phyloP scores from a whole-genome alignment of 306 rosid genomes.

The Rubus idaeus region DNA sequence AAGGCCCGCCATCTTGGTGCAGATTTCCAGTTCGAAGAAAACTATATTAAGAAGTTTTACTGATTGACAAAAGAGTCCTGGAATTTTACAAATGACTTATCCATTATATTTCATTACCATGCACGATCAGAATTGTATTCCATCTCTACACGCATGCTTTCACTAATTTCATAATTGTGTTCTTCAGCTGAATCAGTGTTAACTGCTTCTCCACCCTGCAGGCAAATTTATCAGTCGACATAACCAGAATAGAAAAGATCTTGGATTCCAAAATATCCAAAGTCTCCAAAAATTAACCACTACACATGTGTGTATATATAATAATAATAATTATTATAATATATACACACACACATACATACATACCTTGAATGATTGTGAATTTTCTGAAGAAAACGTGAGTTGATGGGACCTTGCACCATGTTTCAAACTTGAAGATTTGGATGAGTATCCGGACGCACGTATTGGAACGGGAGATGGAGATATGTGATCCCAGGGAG shows the following conservation, averaged over 20 bases:
- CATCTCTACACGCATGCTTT: conserved; percentile 93
- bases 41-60: not conserved
- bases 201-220: conserved; percentile 60
- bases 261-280: not conserved
- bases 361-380: conserved; percentile 26
- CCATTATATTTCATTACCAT: conserved; percentile 55
- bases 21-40: not conserved
- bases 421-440: conserved; percentile 56
- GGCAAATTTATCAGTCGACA: not conserved
- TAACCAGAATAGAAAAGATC: not conserved
- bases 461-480: conserved; percentile 95
- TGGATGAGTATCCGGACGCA: conserved; percentile 78
- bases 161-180: conserved; percentile 71
- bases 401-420: conserved; percentile 67
- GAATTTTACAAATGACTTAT: conserved; percentile 6
- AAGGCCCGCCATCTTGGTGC: not conserved
- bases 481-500: conserved; percentile 94
- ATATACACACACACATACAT: not conserved
- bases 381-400: conserved; percentile 47
- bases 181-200: conserved; percentile 50
- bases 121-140: conserved; percentile 92
- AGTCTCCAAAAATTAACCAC: conserved; percentile 5
- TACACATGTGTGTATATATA: not conserved
- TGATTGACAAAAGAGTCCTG: not conserved
- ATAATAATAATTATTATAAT: too few species aligned